Percentiles rank a stretch among this genome's conserved stretches.
Evolutionary conservation across 495 filamentous ascomycete species (phyloP).

Genomic region (Thozetella sp.): DNA sequence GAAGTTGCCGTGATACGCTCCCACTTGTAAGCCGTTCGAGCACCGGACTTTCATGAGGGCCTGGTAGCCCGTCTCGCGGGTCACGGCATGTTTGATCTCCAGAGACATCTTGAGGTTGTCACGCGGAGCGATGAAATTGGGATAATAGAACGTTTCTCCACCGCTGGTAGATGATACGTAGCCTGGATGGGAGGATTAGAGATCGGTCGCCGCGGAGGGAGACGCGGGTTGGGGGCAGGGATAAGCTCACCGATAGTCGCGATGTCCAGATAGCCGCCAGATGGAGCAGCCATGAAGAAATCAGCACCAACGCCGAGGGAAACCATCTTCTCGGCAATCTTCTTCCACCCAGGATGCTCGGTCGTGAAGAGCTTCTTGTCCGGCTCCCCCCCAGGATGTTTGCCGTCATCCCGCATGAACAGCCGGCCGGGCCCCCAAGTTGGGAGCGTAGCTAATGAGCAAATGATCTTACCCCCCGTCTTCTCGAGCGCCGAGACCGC

Average conservation of each 20-base stretch:
- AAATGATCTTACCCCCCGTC: slow-evolving; percentile 92
- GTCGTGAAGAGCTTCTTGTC: slow-evolving; percentile 93
- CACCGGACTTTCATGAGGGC: slow-evolving; percentile 98
- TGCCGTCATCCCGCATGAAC: slow-evolving; percentile 83
- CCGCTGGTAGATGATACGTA: slow-evolving; percentile 79
- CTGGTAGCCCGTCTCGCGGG: slow-evolving; percentile 91
- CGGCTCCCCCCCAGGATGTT: slow-evolving; percentile 81
- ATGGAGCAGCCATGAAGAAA: slow-evolving; percentile 90
- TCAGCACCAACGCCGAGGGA: slow-evolving; percentile 86
- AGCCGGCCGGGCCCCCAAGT: slow-evolving; percentile 88
- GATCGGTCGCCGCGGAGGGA: neutral
- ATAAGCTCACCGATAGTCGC: slow-evolving; percentile 80
- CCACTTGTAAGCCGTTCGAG: slow-evolving; percentile 93
- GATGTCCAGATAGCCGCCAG: slow-evolving; percentile 89
- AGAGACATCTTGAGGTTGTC: slow-evolving; percentile 82
- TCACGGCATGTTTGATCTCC: slow-evolving; percentile 88
- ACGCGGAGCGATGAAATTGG: slow-evolving; percentile 87
- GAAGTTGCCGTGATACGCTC: slow-evolving; percentile 94
- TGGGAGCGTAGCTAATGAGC: slow-evolving; percentile 79
- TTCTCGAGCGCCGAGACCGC: slow-evolving; percentile 77
- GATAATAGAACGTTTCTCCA: slow-evolving; percentile 93
- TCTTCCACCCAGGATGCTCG: slow-evolving; percentile 83
- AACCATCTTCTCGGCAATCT: slow-evolving; percentile 84
- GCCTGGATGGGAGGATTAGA: slow-evolving; percentile 41
- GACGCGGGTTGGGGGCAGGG: neutral